Evolutionary conservation across 140 eudicot species (phyloP).

Genomic region (Anethum foeniculum): DNA sequence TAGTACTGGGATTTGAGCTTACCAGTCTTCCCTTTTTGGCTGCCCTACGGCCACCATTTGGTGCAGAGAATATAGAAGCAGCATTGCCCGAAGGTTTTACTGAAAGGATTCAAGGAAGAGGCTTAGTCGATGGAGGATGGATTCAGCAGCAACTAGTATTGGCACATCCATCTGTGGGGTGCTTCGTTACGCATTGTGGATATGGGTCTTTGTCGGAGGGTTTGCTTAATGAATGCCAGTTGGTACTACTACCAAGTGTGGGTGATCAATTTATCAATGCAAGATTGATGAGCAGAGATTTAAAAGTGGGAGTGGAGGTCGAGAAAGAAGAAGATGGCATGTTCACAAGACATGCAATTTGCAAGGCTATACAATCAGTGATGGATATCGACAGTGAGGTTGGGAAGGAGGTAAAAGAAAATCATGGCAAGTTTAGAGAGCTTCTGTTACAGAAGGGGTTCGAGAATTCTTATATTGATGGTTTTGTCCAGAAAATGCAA

Average conservation of each 20-base stretch:
- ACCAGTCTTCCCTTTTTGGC: conserved; percentile 22
- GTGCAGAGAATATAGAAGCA: conserved; percentile 3
- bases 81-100: conserved; percentile 18
- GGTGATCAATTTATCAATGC: conserved; percentile 29
- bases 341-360: conserved; percentile 20
- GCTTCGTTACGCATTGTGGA: conserved; percentile 13
- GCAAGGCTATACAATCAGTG: conserved; percentile 19
- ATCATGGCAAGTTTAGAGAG: conserved; percentile 24
- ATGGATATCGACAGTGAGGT: conserved; percentile 23
- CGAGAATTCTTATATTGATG: conserved; percentile 6
- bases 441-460: conserved; percentile 8
- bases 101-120: conserved; percentile 17
- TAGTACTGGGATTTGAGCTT: conserved; percentile 23
- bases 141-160: too few species aligned
- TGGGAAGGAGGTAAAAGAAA: conserved; percentile 18
- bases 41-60: too few species aligned
- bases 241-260: conserved; percentile 20
- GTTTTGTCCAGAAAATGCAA: conserved; percentile 4
- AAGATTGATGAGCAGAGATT: conserved; percentile 21
- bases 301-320: conserved; percentile 29
- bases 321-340: conserved; percentile 9
- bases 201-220: conserved; percentile 29
- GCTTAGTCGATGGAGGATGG: neutral
- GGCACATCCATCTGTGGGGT: too few species aligned
- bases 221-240: conserved; percentile 29